phyloP scores from a whole-genome alignment of 805 yeast genomes.

The Blastobotrys attinorum region DNA sequence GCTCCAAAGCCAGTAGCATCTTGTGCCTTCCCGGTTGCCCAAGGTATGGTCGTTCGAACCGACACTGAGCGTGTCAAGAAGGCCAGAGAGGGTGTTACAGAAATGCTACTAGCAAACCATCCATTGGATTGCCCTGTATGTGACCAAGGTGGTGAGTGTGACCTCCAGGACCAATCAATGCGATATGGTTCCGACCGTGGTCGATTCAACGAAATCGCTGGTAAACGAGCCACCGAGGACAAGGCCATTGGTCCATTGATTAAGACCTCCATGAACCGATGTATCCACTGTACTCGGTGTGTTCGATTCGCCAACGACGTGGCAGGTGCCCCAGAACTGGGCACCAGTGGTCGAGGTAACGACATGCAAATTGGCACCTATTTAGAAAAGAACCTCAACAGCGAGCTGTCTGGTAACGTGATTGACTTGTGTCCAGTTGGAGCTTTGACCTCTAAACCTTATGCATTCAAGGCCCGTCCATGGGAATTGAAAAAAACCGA shows the following conservation, averaged over 20 bases:
- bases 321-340: slow-evolving; percentile 89
- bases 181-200: slow-evolving; percentile 84
- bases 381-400: slow-evolving; percentile 73
- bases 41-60: slow-evolving; percentile 82
- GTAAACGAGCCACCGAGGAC: slow-evolving; percentile 86
- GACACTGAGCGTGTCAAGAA: slow-evolving; percentile 68
- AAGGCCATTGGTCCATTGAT: slow-evolving; percentile 85
- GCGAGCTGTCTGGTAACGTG: slow-evolving; percentile 80
- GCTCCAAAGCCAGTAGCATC: slow-evolving; percentile 87
- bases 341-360: slow-evolving; percentile 84
- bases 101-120: slow-evolving; percentile 79
- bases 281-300: slow-evolving; percentile 89
- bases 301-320: slow-evolving; percentile 83
- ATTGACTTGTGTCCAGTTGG: slow-evolving; percentile 89
- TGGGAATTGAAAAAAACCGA: slow-evolving; percentile 91
- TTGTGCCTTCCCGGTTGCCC: slow-evolving; percentile 86
- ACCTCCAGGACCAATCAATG: slow-evolving; percentile 77
- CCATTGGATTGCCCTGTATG: slow-evolving; percentile 90
- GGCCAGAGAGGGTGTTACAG: slow-evolving; percentile 87
- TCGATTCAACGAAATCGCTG: slow-evolving; percentile 69
- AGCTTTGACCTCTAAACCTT: slow-evolving; percentile 83
- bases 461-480: slow-evolving; percentile 87
- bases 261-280: slow-evolving; percentile 86
- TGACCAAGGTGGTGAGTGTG: slow-evolving; percentile 94
- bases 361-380: slow-evolving; percentile 89